Evolutionary conservation across 2,329 filamentous ascomycete species (phyloP).

Genomic region (Coccinonectria pachysandricola): DNA sequence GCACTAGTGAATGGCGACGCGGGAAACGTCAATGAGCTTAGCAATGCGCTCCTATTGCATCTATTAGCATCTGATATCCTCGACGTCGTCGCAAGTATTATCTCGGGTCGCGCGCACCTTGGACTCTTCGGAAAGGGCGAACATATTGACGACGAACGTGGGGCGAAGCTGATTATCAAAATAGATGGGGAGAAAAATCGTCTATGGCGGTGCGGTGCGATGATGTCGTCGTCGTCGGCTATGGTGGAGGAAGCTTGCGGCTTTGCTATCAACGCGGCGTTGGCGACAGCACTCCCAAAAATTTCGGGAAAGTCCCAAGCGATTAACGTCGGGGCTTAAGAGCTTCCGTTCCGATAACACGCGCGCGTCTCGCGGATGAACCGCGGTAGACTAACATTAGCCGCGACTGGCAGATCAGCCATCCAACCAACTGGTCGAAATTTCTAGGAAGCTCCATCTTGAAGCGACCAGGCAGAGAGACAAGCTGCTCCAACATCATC

Average conservation of each 20-base stretch:
- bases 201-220: conserved; percentile 1
- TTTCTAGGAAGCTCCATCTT: conserved; percentile 14
- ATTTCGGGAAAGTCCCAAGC: too few relatives aligned
- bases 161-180: background rate
- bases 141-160: conserved; percentile 35
- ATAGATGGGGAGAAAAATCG: background rate
- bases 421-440: conserved; percentile 16
- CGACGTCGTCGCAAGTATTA: conserved; percentile 2
- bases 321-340: conserved; percentile 19
- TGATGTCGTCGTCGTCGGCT: conserved; percentile 3
- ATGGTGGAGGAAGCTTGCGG: conserved; percentile 3
- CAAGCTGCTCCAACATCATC: conserved; percentile 1
- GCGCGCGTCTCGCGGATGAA: conserved; percentile 23
- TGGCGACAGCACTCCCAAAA: conserved; percentile 14
- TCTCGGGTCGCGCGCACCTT: conserved; percentile 51
- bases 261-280: conserved; percentile 5
- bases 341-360: conserved; percentile 12
- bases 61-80: conserved; percentile 5
- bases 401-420: conserved; percentile 10
- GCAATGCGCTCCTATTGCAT: conserved; percentile 79
- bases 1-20: conserved; percentile 93
- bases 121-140: conserved; percentile 83
- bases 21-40: conserved; percentile 89
- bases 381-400: conserved; percentile 22
- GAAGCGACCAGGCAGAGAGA: too few relatives aligned